Evolutionary conservation across 78 protist genomes (phyloP).

Genomic region (Emiliania huxleyi): DNA sequence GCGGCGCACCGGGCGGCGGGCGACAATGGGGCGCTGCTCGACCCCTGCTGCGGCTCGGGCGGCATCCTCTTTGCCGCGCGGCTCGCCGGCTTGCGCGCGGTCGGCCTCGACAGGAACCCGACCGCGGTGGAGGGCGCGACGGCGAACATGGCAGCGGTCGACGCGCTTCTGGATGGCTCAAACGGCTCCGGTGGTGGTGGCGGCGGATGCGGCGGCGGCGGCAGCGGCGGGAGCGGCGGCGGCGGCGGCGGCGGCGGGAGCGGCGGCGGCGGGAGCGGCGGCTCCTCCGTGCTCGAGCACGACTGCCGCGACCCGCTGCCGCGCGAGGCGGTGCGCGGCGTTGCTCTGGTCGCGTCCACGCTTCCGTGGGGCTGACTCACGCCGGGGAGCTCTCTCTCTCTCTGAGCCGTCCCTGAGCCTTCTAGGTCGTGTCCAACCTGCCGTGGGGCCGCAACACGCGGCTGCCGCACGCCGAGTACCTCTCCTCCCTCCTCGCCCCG

Average conservation of each 20-base stretch:
- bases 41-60: background rate
- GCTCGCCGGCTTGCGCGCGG: background rate
- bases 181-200: background rate
- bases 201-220: background rate
- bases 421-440: too few species aligned
- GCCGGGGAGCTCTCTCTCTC: too few species aligned
- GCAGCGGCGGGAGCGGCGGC: background rate
- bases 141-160: background rate
- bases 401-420: too few species aligned
- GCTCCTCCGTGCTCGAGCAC: background rate
- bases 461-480: background rate
- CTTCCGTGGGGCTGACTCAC: slow-evolving; percentile 1
- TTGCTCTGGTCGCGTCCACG: background rate
- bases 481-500: background rate
- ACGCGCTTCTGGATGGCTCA: background rate
- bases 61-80: background rate
- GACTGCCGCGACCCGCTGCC: background rate
- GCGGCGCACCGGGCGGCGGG: background rate
- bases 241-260: background rate
- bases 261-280: background rate
- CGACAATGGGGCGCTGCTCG: background rate
- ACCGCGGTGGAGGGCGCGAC: background rate
- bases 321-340: background rate
- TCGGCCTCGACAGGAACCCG: background rate
- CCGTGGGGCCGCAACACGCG: too few species aligned